Conservation (phyloP, 768 basidiomycete species). For the Calocybe indica region DNA sequence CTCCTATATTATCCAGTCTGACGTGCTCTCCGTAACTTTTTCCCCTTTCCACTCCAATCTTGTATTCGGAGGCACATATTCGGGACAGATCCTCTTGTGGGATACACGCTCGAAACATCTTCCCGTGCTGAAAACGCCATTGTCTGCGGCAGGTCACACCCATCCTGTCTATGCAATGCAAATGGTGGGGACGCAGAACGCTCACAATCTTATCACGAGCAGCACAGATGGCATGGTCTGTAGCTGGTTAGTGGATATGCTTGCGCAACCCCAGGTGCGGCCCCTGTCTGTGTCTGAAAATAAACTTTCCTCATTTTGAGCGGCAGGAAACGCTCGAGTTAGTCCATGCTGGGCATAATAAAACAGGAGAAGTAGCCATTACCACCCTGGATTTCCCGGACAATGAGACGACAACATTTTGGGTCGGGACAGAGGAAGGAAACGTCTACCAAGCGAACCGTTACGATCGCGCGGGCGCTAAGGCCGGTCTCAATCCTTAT, state of each 20-base stretch:
- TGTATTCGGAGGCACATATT: slow-evolving; percentile 98
- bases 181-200: slow-evolving; percentile 98
- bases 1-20: slow-evolving; percentile 54
- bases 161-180: slow-evolving; percentile 99
- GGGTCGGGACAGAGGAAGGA: slow-evolving; percentile 98
- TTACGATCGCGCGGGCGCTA: slow-evolving; percentile 94
- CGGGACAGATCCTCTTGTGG: slow-evolving; percentile 97
- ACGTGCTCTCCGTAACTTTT: slow-evolving; percentile 94
- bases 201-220: slow-evolving; percentile 93
- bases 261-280: slow-evolving; percentile 90
- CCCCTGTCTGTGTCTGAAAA: background rate
- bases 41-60: slow-evolving; percentile 98
- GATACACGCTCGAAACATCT: slow-evolving; percentile 96
- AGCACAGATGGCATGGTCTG: slow-evolving; percentile 97
- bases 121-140: slow-evolving; percentile 92
- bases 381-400: slow-evolving; percentile 92
- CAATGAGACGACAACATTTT: slow-evolving; percentile 95
- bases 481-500: slow-evolving; percentile 90
- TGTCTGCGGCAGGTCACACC: slow-evolving; percentile 95
- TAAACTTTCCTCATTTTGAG: background rate
- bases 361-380: slow-evolving; percentile 94
- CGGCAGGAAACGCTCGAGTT: slow-evolving; percentile 89
- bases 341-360: slow-evolving; percentile 84
- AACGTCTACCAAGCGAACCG: slow-evolving; percentile 95
- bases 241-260: slow-evolving; percentile 98